Conservation (phyloP, 108 stramenopile genomes). For the Cyclotella sp. region DNA sequence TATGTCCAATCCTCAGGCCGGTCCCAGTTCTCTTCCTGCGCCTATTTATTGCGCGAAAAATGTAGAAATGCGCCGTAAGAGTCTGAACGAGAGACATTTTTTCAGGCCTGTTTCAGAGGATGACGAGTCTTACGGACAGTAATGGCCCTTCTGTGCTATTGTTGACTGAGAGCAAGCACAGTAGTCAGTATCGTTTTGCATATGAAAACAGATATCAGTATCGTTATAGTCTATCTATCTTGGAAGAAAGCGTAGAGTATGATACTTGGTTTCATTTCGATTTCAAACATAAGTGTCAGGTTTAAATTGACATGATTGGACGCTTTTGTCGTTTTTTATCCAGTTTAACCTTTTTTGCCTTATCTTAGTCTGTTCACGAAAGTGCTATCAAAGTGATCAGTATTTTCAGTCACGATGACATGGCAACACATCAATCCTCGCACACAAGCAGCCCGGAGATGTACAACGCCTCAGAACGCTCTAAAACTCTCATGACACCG, state of each 20-base stretch:
- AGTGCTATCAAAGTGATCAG: not conserved
- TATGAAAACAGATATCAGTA: not conserved
- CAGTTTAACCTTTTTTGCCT: not conserved
- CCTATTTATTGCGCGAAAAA: conserved; percentile 39
- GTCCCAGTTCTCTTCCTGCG: not conserved
- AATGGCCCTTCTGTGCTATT: not conserved
- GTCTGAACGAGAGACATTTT: conserved; percentile 35
- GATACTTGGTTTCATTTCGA: conserved; percentile 5
- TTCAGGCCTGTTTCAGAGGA: conserved; percentile 43
- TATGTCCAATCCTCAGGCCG: conserved; percentile 8
- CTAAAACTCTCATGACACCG: conserved; percentile 39
- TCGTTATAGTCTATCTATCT: too few relatives aligned
- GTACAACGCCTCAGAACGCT: conserved; percentile 44
- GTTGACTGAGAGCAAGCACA: not conserved
- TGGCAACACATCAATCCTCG: conserved; percentile 13
- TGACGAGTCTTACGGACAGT: conserved; percentile 31
- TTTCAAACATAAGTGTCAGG: conserved; percentile 2
- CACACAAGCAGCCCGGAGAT: conserved; percentile 36
- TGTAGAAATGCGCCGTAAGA: conserved; percentile 46
- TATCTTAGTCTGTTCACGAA: too few relatives aligned
- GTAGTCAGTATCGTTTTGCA: not conserved
- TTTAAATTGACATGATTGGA: not conserved
- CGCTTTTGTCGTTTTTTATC: not conserved
- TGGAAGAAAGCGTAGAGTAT: not conserved
- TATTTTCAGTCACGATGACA: too few relatives aligned